Conservation (phyloP, 305 asterid genomes). For the Caryopteris hybrid region DNA sequence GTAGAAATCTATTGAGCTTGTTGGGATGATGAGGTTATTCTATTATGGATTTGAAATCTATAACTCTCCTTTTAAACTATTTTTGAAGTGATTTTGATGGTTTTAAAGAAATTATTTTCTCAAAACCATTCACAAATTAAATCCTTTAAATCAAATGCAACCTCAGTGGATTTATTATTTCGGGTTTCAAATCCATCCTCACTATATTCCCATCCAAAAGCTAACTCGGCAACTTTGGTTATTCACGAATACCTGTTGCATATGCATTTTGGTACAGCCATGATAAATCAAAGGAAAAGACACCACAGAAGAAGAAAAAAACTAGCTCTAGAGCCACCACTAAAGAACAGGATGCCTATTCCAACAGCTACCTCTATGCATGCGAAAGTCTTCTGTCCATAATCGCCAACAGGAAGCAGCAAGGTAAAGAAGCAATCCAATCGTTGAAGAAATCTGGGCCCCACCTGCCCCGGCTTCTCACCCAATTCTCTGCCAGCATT, state of each 20-base stretch:
- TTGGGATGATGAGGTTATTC: background rate
- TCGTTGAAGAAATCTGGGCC: conserved; percentile 77
- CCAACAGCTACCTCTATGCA: conserved; percentile 61
- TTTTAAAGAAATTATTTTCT: too few species aligned
- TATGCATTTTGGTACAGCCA: conserved; percentile 34
- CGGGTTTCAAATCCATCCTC: background rate
- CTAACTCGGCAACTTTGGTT: too few species aligned
- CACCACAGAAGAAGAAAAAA: conserved; percentile 50
- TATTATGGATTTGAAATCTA: background rate
- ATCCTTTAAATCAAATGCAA: background rate
- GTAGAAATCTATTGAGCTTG: too few species aligned
- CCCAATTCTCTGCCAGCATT: conserved; percentile 73
- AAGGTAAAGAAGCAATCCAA: conserved; percentile 38
- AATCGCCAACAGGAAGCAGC: conserved; percentile 52
- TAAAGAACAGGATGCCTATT: conserved; percentile 42
- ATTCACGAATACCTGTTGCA: background rate
- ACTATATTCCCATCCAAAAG: background rate
- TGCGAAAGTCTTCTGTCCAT: conserved; percentile 88
- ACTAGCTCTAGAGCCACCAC: conserved; percentile 23
- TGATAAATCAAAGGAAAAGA: conserved; percentile 42
- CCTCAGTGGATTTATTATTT: background rate
- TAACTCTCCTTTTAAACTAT: background rate
- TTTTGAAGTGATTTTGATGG: background rate
- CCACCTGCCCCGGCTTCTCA: conserved; percentile 62
- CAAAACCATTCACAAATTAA: background rate